Percentiles rank a stretch among this genome's conserved stretches.
These are phyloP conservation scores for Pistacia atlantica DNA, from an alignment of 345 rosid species.

Conservation along the genomic window DNA sequence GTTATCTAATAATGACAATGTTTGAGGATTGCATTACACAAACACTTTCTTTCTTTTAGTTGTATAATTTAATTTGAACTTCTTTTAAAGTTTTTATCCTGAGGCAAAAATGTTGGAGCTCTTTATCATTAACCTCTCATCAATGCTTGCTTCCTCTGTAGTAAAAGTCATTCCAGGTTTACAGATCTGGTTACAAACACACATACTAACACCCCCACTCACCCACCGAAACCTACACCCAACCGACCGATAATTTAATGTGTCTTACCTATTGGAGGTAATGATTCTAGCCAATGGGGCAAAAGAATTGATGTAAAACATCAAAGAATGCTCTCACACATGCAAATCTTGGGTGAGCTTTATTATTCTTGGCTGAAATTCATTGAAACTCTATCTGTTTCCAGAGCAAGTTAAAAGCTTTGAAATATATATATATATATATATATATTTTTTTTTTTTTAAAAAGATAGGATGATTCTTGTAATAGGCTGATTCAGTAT, in stretches of 20 bases:
- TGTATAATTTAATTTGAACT: neutral
- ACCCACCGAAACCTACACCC: neutral
- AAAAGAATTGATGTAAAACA: neutral
- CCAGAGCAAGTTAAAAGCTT: neutral
- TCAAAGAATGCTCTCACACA: neutral
- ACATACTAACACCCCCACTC: too few relatives aligned
- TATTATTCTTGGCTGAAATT: neutral
- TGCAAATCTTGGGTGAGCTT: neutral
- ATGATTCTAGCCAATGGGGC: neutral
- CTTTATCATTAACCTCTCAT: neutral
- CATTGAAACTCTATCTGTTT: too few relatives aligned
- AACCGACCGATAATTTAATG: neutral
- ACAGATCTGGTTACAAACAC: neutral
- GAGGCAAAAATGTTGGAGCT: neutral
- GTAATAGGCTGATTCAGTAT: too few relatives aligned
- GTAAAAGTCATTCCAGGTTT: neutral
- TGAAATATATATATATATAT: neutral
- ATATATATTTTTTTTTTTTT: too few relatives aligned
- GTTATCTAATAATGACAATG: neutral
- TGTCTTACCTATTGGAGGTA: neutral
- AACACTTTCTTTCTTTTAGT: neutral
- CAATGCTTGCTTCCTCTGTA: neutral
- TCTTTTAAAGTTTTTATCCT: neutral
- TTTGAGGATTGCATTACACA: neutral
- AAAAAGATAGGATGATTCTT: too few relatives aligned